These are phyloP conservation scores for Forsythia viridissima DNA, from an alignment of 257 asterid genomes.

Conservation along the genomic window DNA sequence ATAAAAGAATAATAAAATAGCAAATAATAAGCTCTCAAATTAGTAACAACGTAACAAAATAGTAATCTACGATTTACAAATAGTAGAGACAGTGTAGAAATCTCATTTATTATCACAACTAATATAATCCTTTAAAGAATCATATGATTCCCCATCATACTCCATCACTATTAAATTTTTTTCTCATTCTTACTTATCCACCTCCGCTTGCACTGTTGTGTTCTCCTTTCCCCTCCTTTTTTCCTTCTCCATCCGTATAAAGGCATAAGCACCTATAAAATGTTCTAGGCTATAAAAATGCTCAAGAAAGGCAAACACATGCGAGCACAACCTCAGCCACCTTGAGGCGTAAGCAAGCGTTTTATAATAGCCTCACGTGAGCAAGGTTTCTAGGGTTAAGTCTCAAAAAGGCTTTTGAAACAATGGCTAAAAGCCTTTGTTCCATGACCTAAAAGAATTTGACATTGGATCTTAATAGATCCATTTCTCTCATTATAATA, in stretches of 20 bases:
- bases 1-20: neutral
- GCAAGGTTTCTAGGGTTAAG: neutral
- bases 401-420: neutral
- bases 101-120: neutral
- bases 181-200: neutral
- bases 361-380: neutral
- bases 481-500: neutral
- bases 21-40: neutral
- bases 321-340: neutral
- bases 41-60: neutral
- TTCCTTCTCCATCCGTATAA: neutral
- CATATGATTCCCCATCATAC: neutral
- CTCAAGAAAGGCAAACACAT: neutral
- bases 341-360: neutral
- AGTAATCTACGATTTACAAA: neutral
- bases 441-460: neutral
- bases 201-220: neutral
- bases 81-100: neutral
- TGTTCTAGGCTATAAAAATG: neutral
- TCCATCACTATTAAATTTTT: neutral
- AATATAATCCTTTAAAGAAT: neutral
- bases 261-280: neutral
- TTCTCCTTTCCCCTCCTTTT: neutral
- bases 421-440: neutral
- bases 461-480: neutral